Evolutionary conservation across 2,329 filamentous ascomycete genomes (phyloP).

Genomic region (Xylaria multiplex): DNA sequence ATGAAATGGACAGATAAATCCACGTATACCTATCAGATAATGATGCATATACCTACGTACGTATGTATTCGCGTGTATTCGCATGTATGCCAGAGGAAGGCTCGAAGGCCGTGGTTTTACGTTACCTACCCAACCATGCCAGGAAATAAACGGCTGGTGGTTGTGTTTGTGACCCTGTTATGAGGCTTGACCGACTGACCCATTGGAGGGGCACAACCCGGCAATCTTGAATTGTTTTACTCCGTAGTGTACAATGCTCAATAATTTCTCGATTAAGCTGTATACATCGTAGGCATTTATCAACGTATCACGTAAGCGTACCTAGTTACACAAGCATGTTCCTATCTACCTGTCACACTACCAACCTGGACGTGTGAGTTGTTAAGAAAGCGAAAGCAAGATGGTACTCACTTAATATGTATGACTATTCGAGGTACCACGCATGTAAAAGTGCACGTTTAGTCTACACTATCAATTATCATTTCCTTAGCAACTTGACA

Average conservation of each 20-base stretch:
- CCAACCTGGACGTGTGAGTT: not conserved
- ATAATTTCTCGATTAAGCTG: not conserved
- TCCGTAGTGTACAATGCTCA: not conserved
- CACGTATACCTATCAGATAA: not conserved
- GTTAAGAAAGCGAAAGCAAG: no score
- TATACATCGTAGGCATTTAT: not conserved
- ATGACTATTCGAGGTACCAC: no score
- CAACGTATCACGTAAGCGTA: not conserved
- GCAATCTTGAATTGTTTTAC: slow-evolving; percentile 19
- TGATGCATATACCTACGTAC: not conserved
- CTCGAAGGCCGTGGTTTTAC: slow-evolving; percentile 5
- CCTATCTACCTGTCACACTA: not conserved
- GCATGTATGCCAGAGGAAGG: not conserved
- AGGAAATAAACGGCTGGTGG: not conserved
- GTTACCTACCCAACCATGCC: slow-evolving; percentile 1
- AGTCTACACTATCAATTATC: no score
- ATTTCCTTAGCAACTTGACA: no score
- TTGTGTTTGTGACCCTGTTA: not conserved
- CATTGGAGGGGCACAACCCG: slow-evolving; percentile 27
- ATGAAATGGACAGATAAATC: not conserved
- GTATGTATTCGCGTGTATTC: no score
- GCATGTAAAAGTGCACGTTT: no score
- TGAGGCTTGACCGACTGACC: not conserved
- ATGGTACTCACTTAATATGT: no score
- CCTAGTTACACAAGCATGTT: not conserved